phyloP scores from a whole-genome alignment of 192 early-diverging fungal species.

The Bifiguratus adelaidae region DNA sequence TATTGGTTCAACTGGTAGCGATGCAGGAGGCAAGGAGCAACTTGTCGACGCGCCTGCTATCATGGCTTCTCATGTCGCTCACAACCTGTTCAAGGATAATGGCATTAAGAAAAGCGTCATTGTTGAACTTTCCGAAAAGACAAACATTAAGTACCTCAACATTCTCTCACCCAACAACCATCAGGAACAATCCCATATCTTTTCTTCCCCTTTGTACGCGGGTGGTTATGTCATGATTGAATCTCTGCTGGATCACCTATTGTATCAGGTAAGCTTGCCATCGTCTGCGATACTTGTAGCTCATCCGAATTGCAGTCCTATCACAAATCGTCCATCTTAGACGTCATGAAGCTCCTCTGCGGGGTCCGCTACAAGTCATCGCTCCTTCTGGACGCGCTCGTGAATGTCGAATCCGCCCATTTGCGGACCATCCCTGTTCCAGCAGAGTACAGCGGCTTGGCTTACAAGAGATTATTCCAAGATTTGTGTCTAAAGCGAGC shows the following conservation, averaged over 20 bases:
- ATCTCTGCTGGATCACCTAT: slow-evolving; percentile 38
- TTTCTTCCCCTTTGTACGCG: slow-evolving; percentile 52
- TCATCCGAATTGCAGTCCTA: slow-evolving; percentile 30
- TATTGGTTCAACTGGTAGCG: slow-evolving; percentile 25
- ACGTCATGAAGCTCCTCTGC: slow-evolving; percentile 48
- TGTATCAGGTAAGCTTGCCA: slow-evolving; percentile 13
- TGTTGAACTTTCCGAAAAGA: slow-evolving; percentile 25
- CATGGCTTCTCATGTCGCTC: slow-evolving; percentile 54
- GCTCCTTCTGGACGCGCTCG: not conserved
- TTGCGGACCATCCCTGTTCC: slow-evolving; percentile 32
- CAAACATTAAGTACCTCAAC: slow-evolving; percentile 49
- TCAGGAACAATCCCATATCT: slow-evolving; percentile 21
- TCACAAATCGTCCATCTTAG: slow-evolving; percentile 42
- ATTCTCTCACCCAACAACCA: slow-evolving; percentile 20
- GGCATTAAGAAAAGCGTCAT: slow-evolving; percentile 8
- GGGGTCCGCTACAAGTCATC: slow-evolving; percentile 29
- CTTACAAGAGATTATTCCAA: slow-evolving; percentile 39
- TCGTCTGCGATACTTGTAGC: not conserved
- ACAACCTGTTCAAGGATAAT: slow-evolving; percentile 28
- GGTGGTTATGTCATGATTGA: slow-evolving; percentile 48
- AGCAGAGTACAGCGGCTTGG: slow-evolving; percentile 24
- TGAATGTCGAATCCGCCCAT: slow-evolving; percentile 13
- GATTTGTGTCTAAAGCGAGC: slow-evolving; percentile 35
- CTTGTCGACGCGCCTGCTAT: too few relatives aligned
- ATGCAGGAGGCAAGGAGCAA: too few relatives aligned